Conservation (phyloP, 169 alveolate genomes). For the Cryptosporidium felis region DNA sequence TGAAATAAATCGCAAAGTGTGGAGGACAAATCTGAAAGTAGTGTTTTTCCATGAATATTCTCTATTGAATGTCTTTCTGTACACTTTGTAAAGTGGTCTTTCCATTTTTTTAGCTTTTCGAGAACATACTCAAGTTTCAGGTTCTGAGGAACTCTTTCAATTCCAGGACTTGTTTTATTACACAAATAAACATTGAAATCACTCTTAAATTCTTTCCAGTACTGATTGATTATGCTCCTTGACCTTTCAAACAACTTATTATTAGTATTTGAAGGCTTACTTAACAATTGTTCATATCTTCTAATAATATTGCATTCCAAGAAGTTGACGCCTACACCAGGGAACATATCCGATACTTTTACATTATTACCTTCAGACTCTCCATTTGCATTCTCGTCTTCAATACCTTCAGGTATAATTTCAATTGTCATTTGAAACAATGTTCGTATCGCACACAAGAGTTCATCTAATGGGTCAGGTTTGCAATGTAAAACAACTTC, state of each 20-base stretch:
- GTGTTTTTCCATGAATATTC: slow-evolving; percentile 28
- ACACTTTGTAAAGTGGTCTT: slow-evolving; percentile 72
- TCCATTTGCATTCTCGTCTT: neutral
- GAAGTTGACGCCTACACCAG: slow-evolving; percentile 73
- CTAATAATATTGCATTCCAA: slow-evolving; percentile 67
- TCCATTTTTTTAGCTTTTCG: slow-evolving; percentile 77
- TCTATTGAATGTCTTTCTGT: slow-evolving; percentile 37
- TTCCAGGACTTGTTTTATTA: neutral
- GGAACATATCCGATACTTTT: slow-evolving; percentile 30
- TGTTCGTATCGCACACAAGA: slow-evolving; percentile 77
- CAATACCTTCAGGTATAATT: slow-evolving; percentile 22
- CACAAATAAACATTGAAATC: slow-evolving; percentile 62
- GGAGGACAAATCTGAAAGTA: slow-evolving; percentile 73
- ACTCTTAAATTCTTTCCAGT: slow-evolving; percentile 72
- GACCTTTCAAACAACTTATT: slow-evolving; percentile 67
- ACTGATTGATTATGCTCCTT: slow-evolving; percentile 56
- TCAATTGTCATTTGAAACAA: slow-evolving; percentile 75
- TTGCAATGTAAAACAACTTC: slow-evolving; percentile 77
- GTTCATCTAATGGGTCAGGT: slow-evolving; percentile 76
- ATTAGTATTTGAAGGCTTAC: slow-evolving; percentile 6
- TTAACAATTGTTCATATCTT: slow-evolving; percentile 66
- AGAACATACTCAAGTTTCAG: slow-evolving; percentile 71
- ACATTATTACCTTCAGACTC: neutral
- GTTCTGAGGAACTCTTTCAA: slow-evolving; percentile 31
- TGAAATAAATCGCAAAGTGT: slow-evolving; percentile 75